Evolutionary conservation across 1,139 yeast genomes (phyloP).

Genomic region (Pichiaceae sp.): DNA sequence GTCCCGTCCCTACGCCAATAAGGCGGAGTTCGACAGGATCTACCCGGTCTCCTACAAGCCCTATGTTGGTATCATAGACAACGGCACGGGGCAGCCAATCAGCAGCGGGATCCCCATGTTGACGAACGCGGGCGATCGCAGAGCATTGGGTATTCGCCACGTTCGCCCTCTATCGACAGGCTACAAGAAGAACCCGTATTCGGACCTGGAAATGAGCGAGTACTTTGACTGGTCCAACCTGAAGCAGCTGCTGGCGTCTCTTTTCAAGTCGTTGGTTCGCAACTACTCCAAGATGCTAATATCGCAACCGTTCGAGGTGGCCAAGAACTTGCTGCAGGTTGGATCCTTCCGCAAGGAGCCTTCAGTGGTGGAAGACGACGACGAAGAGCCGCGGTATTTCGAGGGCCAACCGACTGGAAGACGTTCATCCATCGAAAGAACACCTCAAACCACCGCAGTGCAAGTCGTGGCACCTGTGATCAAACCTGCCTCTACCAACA

Average conservation of each 20-base stretch:
- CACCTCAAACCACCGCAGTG: conserved; percentile 5
- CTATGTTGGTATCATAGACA: conserved; percentile 24
- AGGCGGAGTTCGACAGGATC: conserved; percentile 22
- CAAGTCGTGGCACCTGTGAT: conserved; percentile 22
- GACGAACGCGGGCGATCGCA: conserved; percentile 1
- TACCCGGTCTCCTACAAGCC: conserved; percentile 25
- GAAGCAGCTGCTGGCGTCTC: conserved; percentile 42
- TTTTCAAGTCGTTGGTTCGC: conserved; percentile 53
- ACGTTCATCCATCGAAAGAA: neutral
- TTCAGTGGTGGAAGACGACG: neutral
- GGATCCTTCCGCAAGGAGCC: conserved; percentile 34
- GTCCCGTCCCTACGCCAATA: conserved; percentile 23
- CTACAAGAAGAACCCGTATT: conserved; percentile 35
- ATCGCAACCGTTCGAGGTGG: conserved; percentile 86
- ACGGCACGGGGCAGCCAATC: conserved; percentile 23
- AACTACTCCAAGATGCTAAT: conserved; percentile 60
- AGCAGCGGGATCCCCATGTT: conserved; percentile 11
- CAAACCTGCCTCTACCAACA: conserved; percentile 55
- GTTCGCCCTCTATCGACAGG: conserved; percentile 12
- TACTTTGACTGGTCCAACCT: conserved; percentile 53
- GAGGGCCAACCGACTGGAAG: conserved; percentile 13
- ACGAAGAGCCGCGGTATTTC: conserved; percentile 8
- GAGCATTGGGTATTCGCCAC: conserved; percentile 12
- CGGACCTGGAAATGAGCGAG: conserved; percentile 62
- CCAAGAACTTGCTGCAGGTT: conserved; percentile 70